phyloP scores from a whole-genome alignment of 2,329 filamentous ascomycete genomes.

The Dothistroma septosporum region DNA sequence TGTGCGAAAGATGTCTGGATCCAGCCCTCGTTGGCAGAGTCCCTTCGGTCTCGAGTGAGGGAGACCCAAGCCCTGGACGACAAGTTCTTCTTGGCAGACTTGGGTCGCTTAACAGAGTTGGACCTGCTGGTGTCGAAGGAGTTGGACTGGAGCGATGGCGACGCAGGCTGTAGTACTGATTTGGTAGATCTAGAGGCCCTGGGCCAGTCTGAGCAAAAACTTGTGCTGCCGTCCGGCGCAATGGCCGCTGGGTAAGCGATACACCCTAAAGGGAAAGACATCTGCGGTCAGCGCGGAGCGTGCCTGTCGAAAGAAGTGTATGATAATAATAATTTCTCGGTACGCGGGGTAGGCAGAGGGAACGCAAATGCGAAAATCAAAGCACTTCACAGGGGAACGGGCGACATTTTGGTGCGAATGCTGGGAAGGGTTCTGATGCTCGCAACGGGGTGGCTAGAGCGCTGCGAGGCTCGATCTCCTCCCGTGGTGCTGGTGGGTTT shows the following conservation, averaged over 20 bases:
- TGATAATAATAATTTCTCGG: constrained; percentile 19
- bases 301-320: constrained; percentile 17
- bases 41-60: constrained; percentile 9
- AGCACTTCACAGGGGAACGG: neutral
- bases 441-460: constrained; percentile 6
- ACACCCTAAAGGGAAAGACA: constrained; percentile 24
- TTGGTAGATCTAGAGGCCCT: constrained; percentile 15
- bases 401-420: constrained; percentile 1
- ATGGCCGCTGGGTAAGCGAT: constrained; percentile 23
- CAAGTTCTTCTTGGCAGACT: constrained; percentile 14
- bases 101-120: constrained; percentile 12
- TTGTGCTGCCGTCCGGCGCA: constrained; percentile 14
- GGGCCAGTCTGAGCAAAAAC: constrained; percentile 3
- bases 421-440: neutral
- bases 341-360: constrained; percentile 8
- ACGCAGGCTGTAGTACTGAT: constrained; percentile 9
- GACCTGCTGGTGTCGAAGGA: constrained; percentile 17
- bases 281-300: constrained; percentile 25
- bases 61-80: constrained; percentile 21
- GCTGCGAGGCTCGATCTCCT: neutral
- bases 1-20: constrained; percentile 2
- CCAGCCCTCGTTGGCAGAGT: neutral
- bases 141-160: constrained; percentile 10
- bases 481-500: constrained; percentile 12
- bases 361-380: constrained; percentile 7